Base-by-base conservation (phyloP, 1,284 basidiomycete genomes). In the Tranzscheliella williamsii region DNA sequence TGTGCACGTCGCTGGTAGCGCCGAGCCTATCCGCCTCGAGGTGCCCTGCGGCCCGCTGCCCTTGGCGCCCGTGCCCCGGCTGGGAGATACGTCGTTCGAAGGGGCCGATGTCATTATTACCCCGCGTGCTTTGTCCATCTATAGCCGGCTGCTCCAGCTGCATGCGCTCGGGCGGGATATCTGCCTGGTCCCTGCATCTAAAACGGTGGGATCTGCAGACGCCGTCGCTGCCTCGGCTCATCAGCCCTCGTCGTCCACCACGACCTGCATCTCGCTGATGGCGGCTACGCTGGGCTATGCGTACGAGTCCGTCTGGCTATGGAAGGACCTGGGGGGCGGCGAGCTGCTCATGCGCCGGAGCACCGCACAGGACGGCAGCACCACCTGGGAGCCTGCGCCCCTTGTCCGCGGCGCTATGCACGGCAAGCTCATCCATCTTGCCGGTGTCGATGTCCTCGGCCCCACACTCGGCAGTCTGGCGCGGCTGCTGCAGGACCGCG, bases 391-490 rank as follows among this genome's bases (percentile, higher is more conserved):
- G 47, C 69, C 74, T 2, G 69, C 71, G 22, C 66, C 72, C 8
- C 52, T 79, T 3, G 62, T 70, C 4, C 38, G 49, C 5, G 76
- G 73, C n/a, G 73, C 76, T n/a, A 58, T 71, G 45, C 53, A 67
- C n/a, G 78, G 76, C 20, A 65, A 66, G 24, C 57, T 79, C 7
- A 73, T 79, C 22, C 76, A 78, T 40, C 61, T 79, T n/a, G 75
- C 78, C 7, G 78, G 78, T 4, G 66, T 78, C 24, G 78, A 79
- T 34, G 73, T 78, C 13, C 58, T 79, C 8, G 78, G 78, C 3
- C 52, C 77, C 5, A 79, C 77, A 7, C 50, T 78, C 11, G 69
- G 69, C 16, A 67, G 61, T 34, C 40, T 79, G 4, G 42, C 67
- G 1, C 56, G 75, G n/a, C 47, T 77, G 22, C 40, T 64, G 33